phyloP scores from a whole-genome alignment of 2,329 filamentous ascomycete species.

The Colletotrichum sp. region DNA sequence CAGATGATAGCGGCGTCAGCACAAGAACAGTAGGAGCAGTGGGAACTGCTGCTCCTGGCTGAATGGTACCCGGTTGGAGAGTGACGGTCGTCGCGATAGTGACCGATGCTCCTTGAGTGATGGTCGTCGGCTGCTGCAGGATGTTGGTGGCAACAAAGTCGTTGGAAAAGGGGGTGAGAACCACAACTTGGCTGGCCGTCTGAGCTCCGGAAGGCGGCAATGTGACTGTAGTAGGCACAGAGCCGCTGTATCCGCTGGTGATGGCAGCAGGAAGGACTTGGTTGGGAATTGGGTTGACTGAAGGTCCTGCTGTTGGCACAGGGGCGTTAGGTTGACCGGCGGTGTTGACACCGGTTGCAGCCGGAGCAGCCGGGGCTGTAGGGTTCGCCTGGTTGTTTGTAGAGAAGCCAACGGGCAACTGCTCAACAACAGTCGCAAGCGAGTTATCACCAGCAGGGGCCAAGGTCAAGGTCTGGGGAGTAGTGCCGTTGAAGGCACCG shows the following conservation, averaged over 20 bases:
- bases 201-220: not conserved
- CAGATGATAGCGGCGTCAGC: not conserved
- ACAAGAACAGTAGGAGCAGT: not conserved
- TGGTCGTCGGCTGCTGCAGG: not conserved
- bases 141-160: not conserved
- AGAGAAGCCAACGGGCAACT: not conserved
- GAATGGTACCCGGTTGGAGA: not conserved
- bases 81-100: not conserved
- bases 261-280: not conserved
- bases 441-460: not conserved
- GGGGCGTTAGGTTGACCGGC: not conserved
- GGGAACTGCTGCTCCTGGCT: not conserved
- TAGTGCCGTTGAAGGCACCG: not conserved
- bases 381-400: not conserved
- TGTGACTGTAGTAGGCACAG: not conserved
- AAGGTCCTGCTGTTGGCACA: not conserved
- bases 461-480: not conserved
- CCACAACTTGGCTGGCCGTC: not conserved
- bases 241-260: not conserved
- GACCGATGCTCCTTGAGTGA: not conserved
- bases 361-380: not conserved
- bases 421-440: constrained; percentile 3
- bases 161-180: not conserved
- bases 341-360: not conserved
- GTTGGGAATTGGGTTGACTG: not conserved